These are phyloP conservation scores for Euphorbia tirucalli DNA, from an alignment of 345 rosid genomes.

Conservation along the genomic window DNA sequence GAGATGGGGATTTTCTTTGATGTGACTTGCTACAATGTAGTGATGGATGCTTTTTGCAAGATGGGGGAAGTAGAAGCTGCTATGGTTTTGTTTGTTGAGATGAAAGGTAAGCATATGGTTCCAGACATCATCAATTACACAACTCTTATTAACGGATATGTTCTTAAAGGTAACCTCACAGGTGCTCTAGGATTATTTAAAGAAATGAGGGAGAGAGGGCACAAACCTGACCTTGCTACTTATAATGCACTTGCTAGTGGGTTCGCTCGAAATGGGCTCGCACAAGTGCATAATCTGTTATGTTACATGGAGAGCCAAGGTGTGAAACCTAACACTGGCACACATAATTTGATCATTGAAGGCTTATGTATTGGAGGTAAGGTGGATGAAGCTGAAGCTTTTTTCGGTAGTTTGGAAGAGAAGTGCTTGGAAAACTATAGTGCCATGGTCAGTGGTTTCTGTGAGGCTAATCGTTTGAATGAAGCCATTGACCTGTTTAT, in stretches of 20 bases:
- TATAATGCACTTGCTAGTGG: constrained; percentile 55
- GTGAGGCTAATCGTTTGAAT: constrained; percentile 39
- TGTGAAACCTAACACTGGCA: constrained; percentile 41
- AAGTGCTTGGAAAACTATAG: constrained; percentile 41
- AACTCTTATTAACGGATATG: constrained; percentile 64
- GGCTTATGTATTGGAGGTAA: constrained; percentile 64
- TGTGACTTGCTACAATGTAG: constrained; percentile 52
- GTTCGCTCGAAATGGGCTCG: constrained; percentile 50
- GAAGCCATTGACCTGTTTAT: constrained; percentile 46
- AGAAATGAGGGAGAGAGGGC: constrained; percentile 50
- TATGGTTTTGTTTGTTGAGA: constrained; percentile 44
- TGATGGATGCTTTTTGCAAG: constrained; percentile 57
- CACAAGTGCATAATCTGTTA: constrained; percentile 30
- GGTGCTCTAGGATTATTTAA: constrained; percentile 50
- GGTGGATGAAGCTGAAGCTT: constrained; percentile 58
- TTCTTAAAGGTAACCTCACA: constrained; percentile 39
- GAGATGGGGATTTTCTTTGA: constrained; percentile 48
- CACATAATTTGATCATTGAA: constrained; percentile 58
- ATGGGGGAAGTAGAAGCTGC: constrained; percentile 60
- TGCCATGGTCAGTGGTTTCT: constrained; percentile 63
- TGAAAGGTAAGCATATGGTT: constrained; percentile 46
- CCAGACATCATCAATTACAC: constrained; percentile 67
- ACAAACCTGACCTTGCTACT: constrained; percentile 49
- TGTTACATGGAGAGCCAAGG: constrained; percentile 40
- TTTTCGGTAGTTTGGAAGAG: constrained; percentile 36